These are phyloP conservation scores for Gamarada debralockiae DNA, from an alignment of 495 filamentous ascomycete species.

Conservation along the genomic window DNA sequence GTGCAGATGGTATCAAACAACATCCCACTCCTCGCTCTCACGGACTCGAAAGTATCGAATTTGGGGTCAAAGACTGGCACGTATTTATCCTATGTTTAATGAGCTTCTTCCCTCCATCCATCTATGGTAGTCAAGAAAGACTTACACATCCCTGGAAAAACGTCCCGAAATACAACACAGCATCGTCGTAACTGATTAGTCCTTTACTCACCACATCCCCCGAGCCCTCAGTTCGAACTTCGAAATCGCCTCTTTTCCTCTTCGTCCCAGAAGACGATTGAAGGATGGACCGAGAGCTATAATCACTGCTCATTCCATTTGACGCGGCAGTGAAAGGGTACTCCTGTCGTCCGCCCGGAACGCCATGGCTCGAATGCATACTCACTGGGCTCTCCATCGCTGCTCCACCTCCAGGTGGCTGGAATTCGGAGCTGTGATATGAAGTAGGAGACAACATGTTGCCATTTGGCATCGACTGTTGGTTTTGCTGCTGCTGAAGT, in stretches of 20 bases:
- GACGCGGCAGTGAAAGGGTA: too few species aligned
- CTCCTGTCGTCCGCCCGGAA: not conserved
- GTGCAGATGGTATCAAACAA: slow-evolving; percentile 46
- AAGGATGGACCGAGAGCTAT: too few species aligned
- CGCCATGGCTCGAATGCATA: not conserved
- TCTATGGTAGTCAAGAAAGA: slow-evolving; percentile 21
- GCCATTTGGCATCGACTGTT: not conserved
- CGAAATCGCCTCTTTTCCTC: slow-evolving; percentile 15
- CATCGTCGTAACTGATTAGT: slow-evolving; percentile 14
- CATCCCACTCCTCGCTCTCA: slow-evolving; percentile 38
- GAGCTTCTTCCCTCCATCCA: not conserved
- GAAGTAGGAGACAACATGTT: too few species aligned
- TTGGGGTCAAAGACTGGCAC: slow-evolving; percentile 42
- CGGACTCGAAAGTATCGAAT: slow-evolving; percentile 38
- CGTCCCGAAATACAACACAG: slow-evolving; percentile 20
- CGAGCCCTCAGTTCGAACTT: slow-evolving; percentile 3
- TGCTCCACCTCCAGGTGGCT: not conserved
- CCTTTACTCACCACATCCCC: slow-evolving; percentile 13
- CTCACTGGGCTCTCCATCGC: not conserved
- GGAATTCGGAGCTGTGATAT: too few species aligned
- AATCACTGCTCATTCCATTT: too few species aligned
- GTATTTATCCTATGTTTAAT: slow-evolving; percentile 34
- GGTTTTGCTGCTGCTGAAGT: not conserved
- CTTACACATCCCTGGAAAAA: slow-evolving; percentile 42
- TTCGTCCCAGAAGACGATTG: too few species aligned